Evolutionary conservation across 805 yeast genomes (phyloP).

Genomic region (Metschnikowia kunwiensis): DNA sequence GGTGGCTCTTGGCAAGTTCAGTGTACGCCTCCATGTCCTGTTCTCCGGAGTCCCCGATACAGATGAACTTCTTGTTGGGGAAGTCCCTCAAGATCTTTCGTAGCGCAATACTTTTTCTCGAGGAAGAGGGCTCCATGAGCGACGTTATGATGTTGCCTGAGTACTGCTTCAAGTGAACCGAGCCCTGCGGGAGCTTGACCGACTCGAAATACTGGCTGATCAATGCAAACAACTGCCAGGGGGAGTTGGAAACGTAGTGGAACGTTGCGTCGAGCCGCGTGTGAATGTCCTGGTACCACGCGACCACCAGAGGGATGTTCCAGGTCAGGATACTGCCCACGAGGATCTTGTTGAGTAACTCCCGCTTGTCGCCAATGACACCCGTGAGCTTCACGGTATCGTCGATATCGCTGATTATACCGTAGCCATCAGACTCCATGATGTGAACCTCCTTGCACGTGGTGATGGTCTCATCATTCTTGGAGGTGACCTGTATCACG

Average conservation of each 20-base stretch:
- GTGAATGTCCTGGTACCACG: constrained; percentile 61
- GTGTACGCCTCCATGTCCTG: constrained; percentile 90
- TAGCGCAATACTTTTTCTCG: constrained; percentile 69
- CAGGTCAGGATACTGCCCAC: constrained; percentile 64
- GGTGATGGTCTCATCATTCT: constrained; percentile 45
- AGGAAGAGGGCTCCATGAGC: constrained; percentile 81
- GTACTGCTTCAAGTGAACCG: constrained; percentile 85
- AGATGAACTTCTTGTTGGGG: constrained; percentile 70
- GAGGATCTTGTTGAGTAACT: constrained; percentile 74
- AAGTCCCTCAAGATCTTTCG: constrained; percentile 66
- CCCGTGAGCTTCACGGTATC: constrained; percentile 93
- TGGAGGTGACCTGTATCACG: constrained; percentile 49
- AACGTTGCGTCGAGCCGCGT: constrained; percentile 51
- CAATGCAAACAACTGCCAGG: constrained; percentile 78
- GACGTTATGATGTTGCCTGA: constrained; percentile 78
- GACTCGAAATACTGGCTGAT: constrained; percentile 54
- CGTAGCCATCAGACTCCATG: constrained; percentile 51
- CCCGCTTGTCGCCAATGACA: constrained; percentile 82
- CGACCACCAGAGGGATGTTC: constrained; percentile 68
- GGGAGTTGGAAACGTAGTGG: constrained; percentile 94
- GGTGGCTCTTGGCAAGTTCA: constrained; percentile 59
- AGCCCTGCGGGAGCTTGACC: constrained; percentile 69
- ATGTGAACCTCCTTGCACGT: constrained; percentile 44
- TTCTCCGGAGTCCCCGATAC: constrained; percentile 96
- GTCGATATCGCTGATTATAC: constrained; percentile 86